Conservation (phyloP, 2,329 filamentous ascomycete species). For the Colletotrichum lindemuthianum region DNA sequence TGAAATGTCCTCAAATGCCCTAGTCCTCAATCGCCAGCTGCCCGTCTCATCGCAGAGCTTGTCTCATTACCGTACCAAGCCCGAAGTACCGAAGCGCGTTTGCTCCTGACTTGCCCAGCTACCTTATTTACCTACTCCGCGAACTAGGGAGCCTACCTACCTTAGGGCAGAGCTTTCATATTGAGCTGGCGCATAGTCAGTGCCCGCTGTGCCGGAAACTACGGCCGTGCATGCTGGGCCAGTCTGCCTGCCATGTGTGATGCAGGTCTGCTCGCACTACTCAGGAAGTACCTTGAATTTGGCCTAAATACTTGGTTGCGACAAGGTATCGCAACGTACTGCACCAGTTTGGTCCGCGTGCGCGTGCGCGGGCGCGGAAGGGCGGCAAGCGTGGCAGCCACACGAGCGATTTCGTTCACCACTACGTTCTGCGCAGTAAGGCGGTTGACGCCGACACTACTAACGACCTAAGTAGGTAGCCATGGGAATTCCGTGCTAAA, state of each 20-base stretch:
- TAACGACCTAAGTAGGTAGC: constrained; percentile 2
- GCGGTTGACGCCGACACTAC: too few relatives aligned
- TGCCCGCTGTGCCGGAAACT: constrained; percentile 24
- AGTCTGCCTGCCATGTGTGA: constrained; percentile 25
- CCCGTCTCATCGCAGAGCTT: neutral
- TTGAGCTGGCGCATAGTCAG: constrained; percentile 16
- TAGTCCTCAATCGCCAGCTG: neutral
- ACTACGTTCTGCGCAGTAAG: too few relatives aligned
- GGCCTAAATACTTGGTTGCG: too few relatives aligned
- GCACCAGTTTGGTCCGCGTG: neutral
- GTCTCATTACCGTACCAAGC: constrained; percentile 3
- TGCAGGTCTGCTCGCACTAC: neutral
- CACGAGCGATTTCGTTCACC: constrained; percentile 6
- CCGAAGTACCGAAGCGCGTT: constrained; percentile 17
- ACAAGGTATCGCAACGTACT: too few relatives aligned
- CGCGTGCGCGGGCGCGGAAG: constrained; percentile 5
- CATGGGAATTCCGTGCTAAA: constrained; percentile 22
- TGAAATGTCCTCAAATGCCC: too few relatives aligned
- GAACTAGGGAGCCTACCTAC: neutral
- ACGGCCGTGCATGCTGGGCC: constrained; percentile 16
- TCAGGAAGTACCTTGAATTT: too few relatives aligned
- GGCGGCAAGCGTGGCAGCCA: constrained; percentile 21
- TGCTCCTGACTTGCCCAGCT: neutral
- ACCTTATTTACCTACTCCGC: too few relatives aligned
- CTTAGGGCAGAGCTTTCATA: neutral